Evolutionary conservation across 2,329 filamentous ascomycete genomes (phyloP).

Genomic region (Alternaria ventricosa): DNA sequence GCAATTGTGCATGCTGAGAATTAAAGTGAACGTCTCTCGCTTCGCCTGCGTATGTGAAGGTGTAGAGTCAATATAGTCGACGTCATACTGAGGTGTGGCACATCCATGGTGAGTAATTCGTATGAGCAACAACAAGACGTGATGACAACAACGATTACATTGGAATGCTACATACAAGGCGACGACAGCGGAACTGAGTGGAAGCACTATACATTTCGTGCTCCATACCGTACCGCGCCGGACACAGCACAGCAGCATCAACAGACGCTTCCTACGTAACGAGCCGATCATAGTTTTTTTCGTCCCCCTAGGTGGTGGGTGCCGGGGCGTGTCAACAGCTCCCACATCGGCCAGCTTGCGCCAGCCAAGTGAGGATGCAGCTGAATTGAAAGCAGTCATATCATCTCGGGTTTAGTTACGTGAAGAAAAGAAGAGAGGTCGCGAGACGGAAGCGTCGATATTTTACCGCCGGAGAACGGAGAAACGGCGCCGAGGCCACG

Average conservation of each 20-base stretch:
- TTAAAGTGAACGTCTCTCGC: neutral
- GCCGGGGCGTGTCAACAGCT: slow-evolving; percentile 58
- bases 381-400: slow-evolving; percentile 68
- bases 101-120: neutral
- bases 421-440: slow-evolving; percentile 55
- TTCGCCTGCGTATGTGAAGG: neutral
- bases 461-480: slow-evolving; percentile 30
- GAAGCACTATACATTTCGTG: neutral
- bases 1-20: neutral
- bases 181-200: neutral
- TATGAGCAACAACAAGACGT: neutral
- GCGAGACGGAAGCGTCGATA: slow-evolving; percentile 20
- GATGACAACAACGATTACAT: neutral
- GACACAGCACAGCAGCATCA: neutral
- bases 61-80: neutral
- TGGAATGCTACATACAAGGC: slow-evolving; percentile 20
- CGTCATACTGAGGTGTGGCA: neutral
- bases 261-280: slow-evolving; percentile 36
- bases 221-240: neutral
- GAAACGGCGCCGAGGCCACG: slow-evolving; percentile 9
- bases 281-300: slow-evolving; percentile 55
- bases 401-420: slow-evolving; percentile 81
- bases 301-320: slow-evolving; percentile 56
- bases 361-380: slow-evolving; percentile 60
- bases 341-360: slow-evolving; percentile 57